phyloP scores from a whole-genome alignment of 2,329 filamentous ascomycete genomes.

The Geosmithia morbida region DNA sequence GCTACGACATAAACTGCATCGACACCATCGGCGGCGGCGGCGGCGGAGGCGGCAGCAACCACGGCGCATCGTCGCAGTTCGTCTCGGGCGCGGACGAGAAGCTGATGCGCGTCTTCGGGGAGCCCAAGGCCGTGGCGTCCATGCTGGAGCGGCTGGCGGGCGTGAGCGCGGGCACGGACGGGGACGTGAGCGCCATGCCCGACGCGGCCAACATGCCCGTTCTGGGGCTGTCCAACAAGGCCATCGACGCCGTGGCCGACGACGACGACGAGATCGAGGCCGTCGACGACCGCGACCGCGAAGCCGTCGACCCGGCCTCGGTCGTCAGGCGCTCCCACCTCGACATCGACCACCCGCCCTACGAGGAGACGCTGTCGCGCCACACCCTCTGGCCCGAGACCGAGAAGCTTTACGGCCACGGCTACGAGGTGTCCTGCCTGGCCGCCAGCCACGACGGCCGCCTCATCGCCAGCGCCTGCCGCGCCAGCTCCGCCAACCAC shows the following conservation, averaged over 20 bases:
- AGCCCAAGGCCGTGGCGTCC: conserved; percentile 69
- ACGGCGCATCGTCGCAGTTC: conserved; percentile 42
- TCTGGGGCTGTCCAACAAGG: conserved; percentile 91
- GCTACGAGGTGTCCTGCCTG: conserved; percentile 87
- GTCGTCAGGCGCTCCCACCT: conserved; percentile 46
- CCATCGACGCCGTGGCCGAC: conserved; percentile 47
- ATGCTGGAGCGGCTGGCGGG: conserved; percentile 57
- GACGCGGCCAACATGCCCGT: conserved; percentile 93
- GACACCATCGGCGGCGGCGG: conserved; percentile 46
- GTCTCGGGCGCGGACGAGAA: conserved; percentile 96
- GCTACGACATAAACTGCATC: conserved; percentile 94
- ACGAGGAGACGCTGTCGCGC: conserved; percentile 79
- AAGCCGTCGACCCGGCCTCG: conserved; percentile 39
- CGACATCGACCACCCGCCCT: conserved; percentile 58
- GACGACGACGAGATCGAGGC: conserved; percentile 24
- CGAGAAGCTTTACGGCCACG: conserved; percentile 95
- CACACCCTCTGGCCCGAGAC: conserved; percentile 91
- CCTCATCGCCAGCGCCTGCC: conserved; percentile 82
- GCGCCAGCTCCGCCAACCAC: conserved; percentile 83
- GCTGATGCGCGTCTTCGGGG: conserved; percentile 86
- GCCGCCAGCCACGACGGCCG: conserved; percentile 61
- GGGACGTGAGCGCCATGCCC: conserved; percentile 38
- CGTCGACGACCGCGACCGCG: conserved; percentile 32
- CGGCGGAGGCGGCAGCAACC: too few relatives aligned
- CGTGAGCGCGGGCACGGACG: conserved; percentile 20